Conservation (phyloP, 2,329 filamentous ascomycete species). For the Exophiala phaeomuriformis region DNA sequence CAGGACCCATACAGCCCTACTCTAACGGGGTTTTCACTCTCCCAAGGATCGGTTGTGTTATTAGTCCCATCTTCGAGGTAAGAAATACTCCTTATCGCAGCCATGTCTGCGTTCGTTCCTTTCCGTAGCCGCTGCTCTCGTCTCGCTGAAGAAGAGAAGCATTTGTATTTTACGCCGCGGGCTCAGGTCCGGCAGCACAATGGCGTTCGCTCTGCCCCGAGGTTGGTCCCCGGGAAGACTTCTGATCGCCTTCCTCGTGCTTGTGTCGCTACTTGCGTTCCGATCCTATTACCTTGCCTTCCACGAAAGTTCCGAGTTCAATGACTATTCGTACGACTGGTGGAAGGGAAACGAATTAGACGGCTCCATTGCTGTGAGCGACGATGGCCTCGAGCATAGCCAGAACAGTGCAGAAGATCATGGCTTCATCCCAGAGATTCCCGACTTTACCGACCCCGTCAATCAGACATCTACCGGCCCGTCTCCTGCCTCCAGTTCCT, state of each 20-base stretch:
- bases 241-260: constrained; percentile 9
- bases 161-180: background rate
- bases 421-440: constrained; percentile 1
- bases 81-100: background rate
- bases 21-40: background rate
- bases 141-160: background rate
- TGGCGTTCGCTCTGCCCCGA: constrained; percentile 18
- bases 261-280: constrained; percentile 16
- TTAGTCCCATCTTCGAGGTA: background rate
- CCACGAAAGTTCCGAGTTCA: background rate
- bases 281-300: constrained; percentile 17
- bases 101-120: background rate
- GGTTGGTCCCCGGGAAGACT: constrained; percentile 12
- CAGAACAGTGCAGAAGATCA: background rate
- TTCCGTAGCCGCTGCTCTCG: background rate
- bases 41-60: background rate
- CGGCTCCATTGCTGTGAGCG: background rate
- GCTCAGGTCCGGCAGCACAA: background rate
- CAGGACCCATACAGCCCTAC: background rate
- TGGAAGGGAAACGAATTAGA: background rate
- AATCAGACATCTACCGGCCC: background rate
- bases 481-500: background rate
- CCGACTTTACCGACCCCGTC: constrained; percentile 8
- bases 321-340: constrained; percentile 4
- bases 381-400: constrained; percentile 10